A percentile compares a stretch with the other conserved stretches of the same genome.
These are phyloP conservation scores for Penicillium antarcticum DNA, from an alignment of 495 filamentous ascomycete species.

Conservation along the genomic window DNA sequence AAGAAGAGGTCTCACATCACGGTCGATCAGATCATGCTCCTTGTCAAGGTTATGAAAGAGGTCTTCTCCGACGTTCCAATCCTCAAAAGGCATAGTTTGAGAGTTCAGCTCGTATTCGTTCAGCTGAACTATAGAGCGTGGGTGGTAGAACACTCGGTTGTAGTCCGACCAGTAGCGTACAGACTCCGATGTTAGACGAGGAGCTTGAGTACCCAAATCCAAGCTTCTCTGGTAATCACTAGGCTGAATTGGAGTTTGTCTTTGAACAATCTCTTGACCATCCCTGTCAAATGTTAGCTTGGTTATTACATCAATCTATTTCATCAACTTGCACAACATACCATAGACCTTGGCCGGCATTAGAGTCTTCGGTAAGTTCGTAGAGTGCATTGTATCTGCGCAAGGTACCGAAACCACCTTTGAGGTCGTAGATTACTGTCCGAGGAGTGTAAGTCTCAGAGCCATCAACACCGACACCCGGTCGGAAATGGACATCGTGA, in stretches of 20 bases:
- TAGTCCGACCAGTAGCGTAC: slow-evolving; percentile 97
- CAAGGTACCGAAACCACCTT: slow-evolving; percentile 85
- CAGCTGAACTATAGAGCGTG: slow-evolving; percentile 82
- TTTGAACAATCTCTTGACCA: slow-evolving; percentile 64
- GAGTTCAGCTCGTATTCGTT: slow-evolving; percentile 82
- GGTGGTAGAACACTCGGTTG: slow-evolving; percentile 87
- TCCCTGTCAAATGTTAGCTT: slow-evolving; percentile 50
- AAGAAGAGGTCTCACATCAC: slow-evolving; percentile 79
- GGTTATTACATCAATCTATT: neutral
- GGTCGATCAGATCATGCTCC: slow-evolving; percentile 83
- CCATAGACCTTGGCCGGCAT: slow-evolving; percentile 56
- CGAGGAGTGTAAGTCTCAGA: slow-evolving; percentile 90
- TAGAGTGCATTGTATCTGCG: slow-evolving; percentile 87
- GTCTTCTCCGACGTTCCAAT: slow-evolving; percentile 74
- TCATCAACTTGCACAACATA: slow-evolving; percentile 24
- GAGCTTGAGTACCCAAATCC: slow-evolving; percentile 58
- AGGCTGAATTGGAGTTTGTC: slow-evolving; percentile 59
- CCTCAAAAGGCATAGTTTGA: slow-evolving; percentile 75
- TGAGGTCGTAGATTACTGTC: slow-evolving; percentile 91
- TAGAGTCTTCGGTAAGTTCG: slow-evolving; percentile 57
- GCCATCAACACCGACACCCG: slow-evolving; percentile 74
- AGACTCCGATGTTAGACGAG: slow-evolving; percentile 60
- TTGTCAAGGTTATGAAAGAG: slow-evolving; percentile 78
- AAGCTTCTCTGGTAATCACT: slow-evolving; percentile 76
- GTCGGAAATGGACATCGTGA: slow-evolving; percentile 89